These are phyloP conservation scores for Psilocybe tampanensis DNA, from an alignment of 768 basidiomycete species.

Conservation along the genomic window DNA sequence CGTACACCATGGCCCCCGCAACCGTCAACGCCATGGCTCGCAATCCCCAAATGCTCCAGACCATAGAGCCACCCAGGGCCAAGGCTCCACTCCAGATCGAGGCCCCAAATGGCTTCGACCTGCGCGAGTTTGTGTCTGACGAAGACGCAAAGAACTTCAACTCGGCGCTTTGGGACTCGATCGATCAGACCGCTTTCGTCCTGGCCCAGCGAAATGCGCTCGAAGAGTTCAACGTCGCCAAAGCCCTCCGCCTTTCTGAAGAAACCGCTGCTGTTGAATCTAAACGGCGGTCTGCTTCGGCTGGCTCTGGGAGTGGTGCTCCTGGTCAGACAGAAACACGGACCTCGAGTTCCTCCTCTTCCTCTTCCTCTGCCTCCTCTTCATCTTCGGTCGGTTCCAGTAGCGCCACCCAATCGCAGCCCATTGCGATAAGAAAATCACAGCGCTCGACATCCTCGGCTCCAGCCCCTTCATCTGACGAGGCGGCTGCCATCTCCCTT, in stretches of 20 bases:
- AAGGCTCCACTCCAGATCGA: conserved; percentile 10
- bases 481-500: conserved; percentile 16
- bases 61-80: conserved; percentile 7
- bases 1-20: conserved; percentile 10
- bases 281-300: conserved; percentile 8
- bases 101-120: conserved; percentile 12
- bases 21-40: conserved; percentile 15
- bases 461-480: conserved; percentile 6
- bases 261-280: conserved; percentile 26
- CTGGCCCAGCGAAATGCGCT: conserved; percentile 31
- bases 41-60: conserved; percentile 2
- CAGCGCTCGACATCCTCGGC: not conserved
- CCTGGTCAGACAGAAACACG: not conserved
- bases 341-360: conserved; percentile 2
- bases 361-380: conserved; percentile 5
- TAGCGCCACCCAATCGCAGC: conserved; percentile 5
- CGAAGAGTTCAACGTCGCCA: conserved; percentile 29
- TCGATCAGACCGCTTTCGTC: conserved; percentile 30
- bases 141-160: conserved; percentile 20
- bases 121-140: conserved; percentile 25
- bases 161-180: conserved; percentile 13
- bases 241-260: conserved; percentile 28
- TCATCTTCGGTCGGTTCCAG: conserved; percentile 8
- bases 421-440: conserved; percentile 13
- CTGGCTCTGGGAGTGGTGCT: not conserved